Evolutionary conservation across 169 alveolate species (phyloP).

Genomic region (Miamiensis avidus): DNA sequence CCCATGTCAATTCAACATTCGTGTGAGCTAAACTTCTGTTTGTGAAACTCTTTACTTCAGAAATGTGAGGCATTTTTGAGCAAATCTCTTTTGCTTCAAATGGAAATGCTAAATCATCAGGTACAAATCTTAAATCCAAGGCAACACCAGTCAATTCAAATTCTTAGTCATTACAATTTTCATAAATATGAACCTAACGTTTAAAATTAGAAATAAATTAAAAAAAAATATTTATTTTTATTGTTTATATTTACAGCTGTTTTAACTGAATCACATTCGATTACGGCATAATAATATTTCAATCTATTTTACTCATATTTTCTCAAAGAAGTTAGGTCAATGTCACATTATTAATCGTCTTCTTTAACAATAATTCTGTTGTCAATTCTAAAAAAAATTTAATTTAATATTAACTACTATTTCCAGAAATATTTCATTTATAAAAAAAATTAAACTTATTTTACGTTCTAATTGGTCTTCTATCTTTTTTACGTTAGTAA

Average conservation of each 20-base stretch:
- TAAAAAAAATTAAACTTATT: too few relatives aligned
- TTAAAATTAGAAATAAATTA: too few relatives aligned
- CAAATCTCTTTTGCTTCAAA: conserved; percentile 89
- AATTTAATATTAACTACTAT: too few relatives aligned
- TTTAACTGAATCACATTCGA: conserved; percentile 87
- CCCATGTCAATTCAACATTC: conserved; percentile 95
- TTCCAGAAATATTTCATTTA: too few relatives aligned
- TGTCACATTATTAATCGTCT: conserved; percentile 55
- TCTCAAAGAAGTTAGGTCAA: conserved; percentile 72
- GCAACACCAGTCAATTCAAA: conserved; percentile 92
- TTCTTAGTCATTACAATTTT: conserved; percentile 95
- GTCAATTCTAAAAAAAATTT: not conserved
- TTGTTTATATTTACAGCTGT: conserved; percentile 79
- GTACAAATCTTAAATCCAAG: conserved; percentile 94
- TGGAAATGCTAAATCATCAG: conserved; percentile 90
- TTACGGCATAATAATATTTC: conserved; percentile 95
- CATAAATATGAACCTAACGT: conserved; percentile 66
- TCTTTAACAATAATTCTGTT: conserved; percentile 45
- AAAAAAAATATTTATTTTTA: too few relatives aligned
- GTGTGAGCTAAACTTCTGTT: conserved; percentile 94
- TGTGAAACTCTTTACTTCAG: conserved; percentile 84
- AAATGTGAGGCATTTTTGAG: conserved; percentile 89
- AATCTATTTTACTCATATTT: conserved; percentile 84
- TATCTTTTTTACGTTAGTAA: not conserved
- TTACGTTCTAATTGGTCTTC: not conserved